Conservation (phyloP, 768 basidiomycete genomes). For the Leccinum longicurvipes region DNA sequence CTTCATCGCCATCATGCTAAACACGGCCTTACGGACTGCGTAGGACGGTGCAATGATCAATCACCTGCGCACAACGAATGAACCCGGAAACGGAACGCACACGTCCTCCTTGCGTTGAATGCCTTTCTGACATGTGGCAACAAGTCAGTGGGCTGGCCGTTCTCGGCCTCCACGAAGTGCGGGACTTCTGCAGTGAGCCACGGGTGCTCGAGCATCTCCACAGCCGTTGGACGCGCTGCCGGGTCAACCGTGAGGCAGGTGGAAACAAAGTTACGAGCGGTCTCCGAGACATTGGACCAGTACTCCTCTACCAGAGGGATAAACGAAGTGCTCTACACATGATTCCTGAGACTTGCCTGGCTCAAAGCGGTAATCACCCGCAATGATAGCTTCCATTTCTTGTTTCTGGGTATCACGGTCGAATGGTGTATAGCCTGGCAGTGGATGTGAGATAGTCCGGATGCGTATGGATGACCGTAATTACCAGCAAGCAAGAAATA, state of each 20-base stretch:
- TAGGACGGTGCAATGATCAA: slow-evolving; percentile 3
- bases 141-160: slow-evolving; percentile 69
- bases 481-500: slow-evolving; percentile 85
- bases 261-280: slow-evolving; percentile 80
- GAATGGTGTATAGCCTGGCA: slow-evolving; percentile 88
- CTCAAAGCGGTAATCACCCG: slow-evolving; percentile 90
- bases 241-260: slow-evolving; percentile 87
- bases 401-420: slow-evolving; percentile 84
- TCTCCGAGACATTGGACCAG: slow-evolving; percentile 79
- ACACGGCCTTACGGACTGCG: slow-evolving; percentile 83
- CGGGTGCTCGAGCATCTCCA: slow-evolving; percentile 65
- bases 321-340: neutral
- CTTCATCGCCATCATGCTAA: slow-evolving; percentile 82
- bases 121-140: slow-evolving; percentile 86
- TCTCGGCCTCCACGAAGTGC: slow-evolving; percentile 59
- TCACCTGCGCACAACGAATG: neutral
- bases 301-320: slow-evolving; percentile 58
- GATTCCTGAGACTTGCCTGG: slow-evolving; percentile 38
- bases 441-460: neutral
- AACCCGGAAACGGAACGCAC: slow-evolving; percentile 43
- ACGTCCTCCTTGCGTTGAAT: slow-evolving; percentile 85
- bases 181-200: slow-evolving; percentile 62
- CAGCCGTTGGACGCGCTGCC: slow-evolving; percentile 71
- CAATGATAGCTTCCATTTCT: slow-evolving; percentile 95
- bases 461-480: neutral